phyloP scores from a whole-genome alignment of 2,329 filamentous ascomycete species.

The Epichloe coenophiala region DNA sequence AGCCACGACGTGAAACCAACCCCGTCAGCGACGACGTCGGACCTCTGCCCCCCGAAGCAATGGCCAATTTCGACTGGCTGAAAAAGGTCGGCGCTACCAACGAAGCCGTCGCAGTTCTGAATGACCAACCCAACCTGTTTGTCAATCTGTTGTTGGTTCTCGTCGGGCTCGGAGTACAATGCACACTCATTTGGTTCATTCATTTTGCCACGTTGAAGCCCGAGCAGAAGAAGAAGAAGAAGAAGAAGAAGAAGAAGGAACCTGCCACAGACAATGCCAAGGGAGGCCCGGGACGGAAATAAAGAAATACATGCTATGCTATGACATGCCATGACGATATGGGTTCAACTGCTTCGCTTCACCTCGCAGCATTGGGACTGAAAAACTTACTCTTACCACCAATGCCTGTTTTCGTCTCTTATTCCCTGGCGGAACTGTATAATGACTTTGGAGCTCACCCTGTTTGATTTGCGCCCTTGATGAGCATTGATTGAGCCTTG shows the following conservation, averaged over 20 bases:
- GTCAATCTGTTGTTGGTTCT: slow-evolving; percentile 42
- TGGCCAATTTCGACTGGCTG: slow-evolving; percentile 46
- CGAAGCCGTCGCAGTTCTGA: slow-evolving; percentile 44
- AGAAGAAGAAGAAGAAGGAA: slow-evolving; percentile 24
- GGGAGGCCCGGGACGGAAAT: background rate
- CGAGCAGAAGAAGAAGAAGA: slow-evolving; percentile 43
- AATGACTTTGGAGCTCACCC: background rate
- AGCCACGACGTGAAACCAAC: background rate
- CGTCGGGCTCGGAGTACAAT: slow-evolving; percentile 31
- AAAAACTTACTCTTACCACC: background rate
- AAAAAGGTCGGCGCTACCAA: slow-evolving; percentile 41
- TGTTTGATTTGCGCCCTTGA: background rate
- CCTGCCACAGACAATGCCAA: background rate
- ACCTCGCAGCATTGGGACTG: background rate
- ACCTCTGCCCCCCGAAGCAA: slow-evolving; percentile 7
- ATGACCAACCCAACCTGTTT: slow-evolving; percentile 48
- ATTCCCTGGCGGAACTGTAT: background rate
- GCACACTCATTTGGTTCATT: slow-evolving; percentile 39
- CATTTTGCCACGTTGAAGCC: slow-evolving; percentile 47
- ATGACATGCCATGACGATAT: background rate
- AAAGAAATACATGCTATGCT: background rate
- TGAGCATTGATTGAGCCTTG: no score
- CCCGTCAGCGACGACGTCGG: background rate
- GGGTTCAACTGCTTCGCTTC: background rate
- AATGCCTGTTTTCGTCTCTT: background rate